Evolutionary conservation across 2,329 filamentous ascomycete genomes (phyloP).

Genomic region (Elsinoe australis): DNA sequence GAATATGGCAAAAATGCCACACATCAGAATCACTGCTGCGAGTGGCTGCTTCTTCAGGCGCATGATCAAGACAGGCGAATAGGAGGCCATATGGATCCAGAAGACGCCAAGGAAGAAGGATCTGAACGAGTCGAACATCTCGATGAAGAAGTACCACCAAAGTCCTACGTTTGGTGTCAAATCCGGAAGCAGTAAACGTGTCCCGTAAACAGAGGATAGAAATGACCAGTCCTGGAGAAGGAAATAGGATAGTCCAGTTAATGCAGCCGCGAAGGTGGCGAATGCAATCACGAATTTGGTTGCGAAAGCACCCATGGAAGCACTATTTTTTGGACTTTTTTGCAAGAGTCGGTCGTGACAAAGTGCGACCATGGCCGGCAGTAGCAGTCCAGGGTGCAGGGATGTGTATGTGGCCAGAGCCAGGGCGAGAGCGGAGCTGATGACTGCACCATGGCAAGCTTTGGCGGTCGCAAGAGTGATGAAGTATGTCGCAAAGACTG

Average conservation of each 20-base stretch:
- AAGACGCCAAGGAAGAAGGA: slow-evolving; percentile 97
- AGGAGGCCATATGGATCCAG: slow-evolving; percentile 88
- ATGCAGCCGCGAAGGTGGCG: slow-evolving; percentile 46
- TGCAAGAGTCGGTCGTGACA: slow-evolving; percentile 54
- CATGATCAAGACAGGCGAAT: slow-evolving; percentile 77
- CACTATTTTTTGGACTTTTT: slow-evolving; percentile 17
- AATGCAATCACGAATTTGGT: slow-evolving; percentile 51
- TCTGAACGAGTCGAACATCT: slow-evolving; percentile 98
- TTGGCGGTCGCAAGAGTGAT: slow-evolving; percentile 77
- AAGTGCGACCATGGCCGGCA: slow-evolving; percentile 73
- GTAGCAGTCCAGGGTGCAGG: slow-evolving; percentile 80
- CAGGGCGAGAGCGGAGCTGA: slow-evolving; percentile 74
- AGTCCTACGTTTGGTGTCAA: slow-evolving; percentile 90
- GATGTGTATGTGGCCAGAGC: slow-evolving; percentile 85
- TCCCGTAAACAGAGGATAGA: slow-evolving; percentile 79
- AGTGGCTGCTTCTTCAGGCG: slow-evolving; percentile 79
- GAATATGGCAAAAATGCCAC: slow-evolving; percentile 89
- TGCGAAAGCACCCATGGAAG: slow-evolving; percentile 24
- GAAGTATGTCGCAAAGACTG: slow-evolving; percentile 79
- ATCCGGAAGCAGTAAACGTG: slow-evolving; percentile 83
- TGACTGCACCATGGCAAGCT: slow-evolving; percentile 62
- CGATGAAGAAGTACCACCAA: slow-evolving; percentile 99
- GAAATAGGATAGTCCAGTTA: slow-evolving; percentile 65
- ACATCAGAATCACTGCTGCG: slow-evolving; percentile 72
- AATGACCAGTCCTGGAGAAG: slow-evolving; percentile 84